Evolutionary conservation across 2,329 filamentous ascomycete species (phyloP).

Genomic region (Didymella arachidicola): DNA sequence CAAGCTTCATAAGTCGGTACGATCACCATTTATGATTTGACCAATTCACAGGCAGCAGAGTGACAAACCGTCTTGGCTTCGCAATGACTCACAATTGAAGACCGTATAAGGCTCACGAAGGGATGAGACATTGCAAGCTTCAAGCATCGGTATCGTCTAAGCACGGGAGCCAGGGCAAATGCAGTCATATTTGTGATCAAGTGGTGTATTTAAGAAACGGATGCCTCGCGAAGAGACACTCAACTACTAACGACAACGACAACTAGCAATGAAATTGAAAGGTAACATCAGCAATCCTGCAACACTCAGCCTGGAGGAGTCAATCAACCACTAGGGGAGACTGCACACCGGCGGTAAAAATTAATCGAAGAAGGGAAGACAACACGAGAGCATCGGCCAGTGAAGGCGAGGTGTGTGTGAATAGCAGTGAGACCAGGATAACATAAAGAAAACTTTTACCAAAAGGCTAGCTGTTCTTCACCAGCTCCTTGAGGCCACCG

Average conservation of each 20-base stretch:
- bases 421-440: conserved; percentile 17
- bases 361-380: conserved; percentile 23
- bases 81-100: neutral
- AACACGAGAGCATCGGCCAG: conserved; percentile 23
- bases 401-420: conserved; percentile 22
- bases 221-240: conserved; percentile 1
- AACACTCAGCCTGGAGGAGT: conserved; percentile 46
- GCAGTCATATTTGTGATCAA: conserved; percentile 5
- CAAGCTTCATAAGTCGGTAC: neutral
- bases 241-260: conserved; percentile 6
- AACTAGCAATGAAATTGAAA: neutral
- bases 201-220: conserved; percentile 12
- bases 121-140: neutral
- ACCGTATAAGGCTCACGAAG: neutral
- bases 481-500: conserved; percentile 48
- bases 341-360: conserved; percentile 42
- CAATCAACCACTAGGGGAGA: conserved; percentile 47
- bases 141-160: neutral
- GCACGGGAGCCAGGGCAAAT: conserved; percentile 1
- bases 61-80: neutral
- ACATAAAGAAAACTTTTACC: conserved; percentile 34
- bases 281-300: conserved; percentile 17
- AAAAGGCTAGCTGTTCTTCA: conserved; percentile 43
- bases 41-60: neutral
- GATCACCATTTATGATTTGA: too few species aligned